Base-by-base conservation (phyloP, 108 stramenopile genomes). In the Craspedostauros australis region DNA sequence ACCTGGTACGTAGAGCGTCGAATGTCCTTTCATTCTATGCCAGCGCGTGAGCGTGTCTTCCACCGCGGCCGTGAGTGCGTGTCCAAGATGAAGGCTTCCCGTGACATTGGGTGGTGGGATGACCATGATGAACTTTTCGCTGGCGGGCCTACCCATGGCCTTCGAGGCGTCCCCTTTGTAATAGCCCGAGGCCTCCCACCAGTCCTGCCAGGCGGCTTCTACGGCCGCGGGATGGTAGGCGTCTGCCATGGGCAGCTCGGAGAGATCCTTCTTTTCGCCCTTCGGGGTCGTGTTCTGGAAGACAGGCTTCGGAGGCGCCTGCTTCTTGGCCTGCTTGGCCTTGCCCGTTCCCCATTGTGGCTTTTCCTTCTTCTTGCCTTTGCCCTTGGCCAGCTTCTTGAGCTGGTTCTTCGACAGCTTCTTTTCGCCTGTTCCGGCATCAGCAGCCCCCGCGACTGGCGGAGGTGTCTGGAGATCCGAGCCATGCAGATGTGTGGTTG, bases 21-120 rank as follows among this genome's bases (percentile, higher is more conserved):
- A 84, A 77, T 98, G 86, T 34, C 99, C 99, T 48, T 75, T 67
- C 99, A 99, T 99, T 24, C 99, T 86, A 84, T 97, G 95, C 96
- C 96, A 99, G 56, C 99, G 68, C 26, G 92, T 89, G 43, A 99
- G 63, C 2, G 94, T 89, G 83, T 99, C 98, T 77, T 99, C 92
- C 38, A 99, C 94, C 19, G 98, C 95, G 7, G 88, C 89, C 16
- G 98, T 99, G 39, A 99, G 56, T 19, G 95, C 98, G 68, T 99
- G 98, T n/a, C 98, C 98, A 70, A 99, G 70, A 63, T 99, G 98
- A 54, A 99, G 68, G 24, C 80, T 82, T 18, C 98, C 98, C 19
- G 98, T 99, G 8, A 99, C 96, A 70, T 99, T 97, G 46, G 98
- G 98, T 33, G 98, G 98, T 9, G 96, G 98, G 62, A 99, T 97